phyloP scores from a whole-genome alignment of 148 eudicot species.

The Amaranthus cruentus region DNA sequence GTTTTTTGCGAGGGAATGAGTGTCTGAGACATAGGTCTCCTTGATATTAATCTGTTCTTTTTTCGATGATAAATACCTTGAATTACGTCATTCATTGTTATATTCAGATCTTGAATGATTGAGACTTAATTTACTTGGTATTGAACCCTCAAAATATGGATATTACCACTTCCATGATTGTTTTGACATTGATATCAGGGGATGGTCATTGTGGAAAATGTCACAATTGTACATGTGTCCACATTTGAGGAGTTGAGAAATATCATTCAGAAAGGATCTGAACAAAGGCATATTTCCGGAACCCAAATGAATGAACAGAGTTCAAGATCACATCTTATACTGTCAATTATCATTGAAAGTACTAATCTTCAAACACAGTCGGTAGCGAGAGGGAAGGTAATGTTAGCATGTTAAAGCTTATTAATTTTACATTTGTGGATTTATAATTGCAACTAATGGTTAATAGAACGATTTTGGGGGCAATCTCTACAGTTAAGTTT shows the following conservation, averaged over 20 bases:
- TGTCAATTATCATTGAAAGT: conserved; percentile 85
- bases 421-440: not conserved
- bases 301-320: conserved; percentile 97
- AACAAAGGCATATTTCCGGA: conserved; percentile 87
- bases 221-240: conserved; percentile 50
- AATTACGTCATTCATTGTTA: too few species aligned
- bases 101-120: too few species aligned
- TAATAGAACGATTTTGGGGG: not conserved
- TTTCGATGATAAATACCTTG: too few species aligned
- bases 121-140: not conserved
- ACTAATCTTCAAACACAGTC: conserved; percentile 95
- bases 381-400: conserved; percentile 93
- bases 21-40: too few species aligned
- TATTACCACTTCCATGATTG: not conserved
- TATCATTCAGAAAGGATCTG: conserved; percentile 85
- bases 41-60: too few species aligned
- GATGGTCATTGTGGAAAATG: conserved; percentile 94
- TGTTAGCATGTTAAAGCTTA: not conserved
- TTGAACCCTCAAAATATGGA: too few species aligned
- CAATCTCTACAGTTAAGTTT: conserved; percentile 69
- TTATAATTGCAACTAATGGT: not conserved
- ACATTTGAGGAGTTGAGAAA: conserved; percentile 60
- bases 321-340: conserved; percentile 90
- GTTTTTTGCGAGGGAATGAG: too few species aligned
- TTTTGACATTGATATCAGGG: conserved; percentile 41